Percentiles rank a stretch among this genome's conserved stretches.
Conservation (phyloP, 2,329 filamentous ascomycete genomes). For the Didymella exigua region DNA sequence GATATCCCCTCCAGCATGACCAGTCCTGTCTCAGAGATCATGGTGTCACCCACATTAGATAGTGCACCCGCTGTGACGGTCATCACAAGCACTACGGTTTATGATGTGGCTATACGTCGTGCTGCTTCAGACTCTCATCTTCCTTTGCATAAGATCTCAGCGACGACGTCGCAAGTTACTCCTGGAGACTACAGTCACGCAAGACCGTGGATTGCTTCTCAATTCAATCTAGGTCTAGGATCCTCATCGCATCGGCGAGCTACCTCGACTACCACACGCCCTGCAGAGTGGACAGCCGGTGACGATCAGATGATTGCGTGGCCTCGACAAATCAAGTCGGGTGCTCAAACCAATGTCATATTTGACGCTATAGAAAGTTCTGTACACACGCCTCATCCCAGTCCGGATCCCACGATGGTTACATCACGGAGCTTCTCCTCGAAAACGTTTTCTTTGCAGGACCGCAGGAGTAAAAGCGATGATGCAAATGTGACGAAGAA, state of each 20-base stretch:
- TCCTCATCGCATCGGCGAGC: not conserved
- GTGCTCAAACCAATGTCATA: not conserved
- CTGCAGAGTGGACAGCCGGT: not conserved
- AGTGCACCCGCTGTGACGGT: not conserved
- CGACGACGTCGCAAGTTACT: not conserved
- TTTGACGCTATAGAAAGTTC: constrained; percentile 9
- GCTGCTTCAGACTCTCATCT: constrained; percentile 9
- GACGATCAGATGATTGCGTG: not conserved
- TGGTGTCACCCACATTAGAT: constrained; percentile 2
- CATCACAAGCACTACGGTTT: not conserved
- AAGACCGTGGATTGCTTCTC: not conserved
- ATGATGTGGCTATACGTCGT: not conserved
- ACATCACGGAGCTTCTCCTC: not conserved
- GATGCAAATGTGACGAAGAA: constrained; percentile 1
- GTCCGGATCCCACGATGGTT: not conserved
- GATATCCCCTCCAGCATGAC: not conserved
- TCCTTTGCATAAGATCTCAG: not conserved
- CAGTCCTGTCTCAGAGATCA: constrained; percentile 2
- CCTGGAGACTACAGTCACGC: not conserved
- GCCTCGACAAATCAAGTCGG: not conserved
- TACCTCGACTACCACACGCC: not conserved
- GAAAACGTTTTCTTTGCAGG: constrained; percentile 9
- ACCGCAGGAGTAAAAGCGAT: constrained; percentile 8
- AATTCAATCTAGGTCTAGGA: not conserved
- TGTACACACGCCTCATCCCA: not conserved